A percentile compares a stretch with the other conserved stretches of the same genome.
phyloP scores from a whole-genome alignment of 2,329 filamentous ascomycete genomes.

The Zymoseptoria pseudotritici region DNA sequence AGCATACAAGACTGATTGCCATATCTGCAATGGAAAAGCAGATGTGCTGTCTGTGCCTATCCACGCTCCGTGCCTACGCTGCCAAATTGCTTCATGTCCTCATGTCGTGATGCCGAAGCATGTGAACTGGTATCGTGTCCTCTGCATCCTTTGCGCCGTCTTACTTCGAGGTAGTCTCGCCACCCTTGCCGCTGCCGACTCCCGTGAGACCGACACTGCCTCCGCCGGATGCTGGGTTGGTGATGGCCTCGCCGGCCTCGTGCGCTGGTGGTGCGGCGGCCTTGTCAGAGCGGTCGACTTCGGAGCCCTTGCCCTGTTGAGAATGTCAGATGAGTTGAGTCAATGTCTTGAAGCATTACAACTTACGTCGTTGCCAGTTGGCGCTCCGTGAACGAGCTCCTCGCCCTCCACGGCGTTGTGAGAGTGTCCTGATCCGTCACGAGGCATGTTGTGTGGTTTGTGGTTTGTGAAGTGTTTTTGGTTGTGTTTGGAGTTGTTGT shows the following conservation, averaged over 20 bases:
- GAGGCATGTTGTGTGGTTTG: constrained; percentile 30
- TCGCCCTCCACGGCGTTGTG: constrained; percentile 36
- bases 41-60: neutral
- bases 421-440: constrained; percentile 34
- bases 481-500: neutral
- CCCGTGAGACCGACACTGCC: constrained; percentile 5
- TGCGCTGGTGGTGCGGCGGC: constrained; percentile 32
- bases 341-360: neutral
- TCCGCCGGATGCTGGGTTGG: constrained; percentile 4
- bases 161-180: neutral
- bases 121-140: neutral
- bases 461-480: constrained; percentile 1
- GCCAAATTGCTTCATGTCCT: neutral
- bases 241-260: constrained; percentile 31
- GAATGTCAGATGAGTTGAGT: neutral
- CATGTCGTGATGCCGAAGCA: neutral
- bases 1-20: neutral
- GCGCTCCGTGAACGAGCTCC: constrained; percentile 32
- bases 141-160: neutral
- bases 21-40: neutral
- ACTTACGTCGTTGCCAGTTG: constrained; percentile 28
- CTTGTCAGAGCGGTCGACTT: constrained; percentile 33
- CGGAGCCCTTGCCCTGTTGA: constrained; percentile 9
- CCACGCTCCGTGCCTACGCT: neutral
- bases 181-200: constrained; percentile 12